Evolutionary conservation across 352 stramenopile genomes (phyloP).

Genomic region (Phytophthora cactorum): DNA sequence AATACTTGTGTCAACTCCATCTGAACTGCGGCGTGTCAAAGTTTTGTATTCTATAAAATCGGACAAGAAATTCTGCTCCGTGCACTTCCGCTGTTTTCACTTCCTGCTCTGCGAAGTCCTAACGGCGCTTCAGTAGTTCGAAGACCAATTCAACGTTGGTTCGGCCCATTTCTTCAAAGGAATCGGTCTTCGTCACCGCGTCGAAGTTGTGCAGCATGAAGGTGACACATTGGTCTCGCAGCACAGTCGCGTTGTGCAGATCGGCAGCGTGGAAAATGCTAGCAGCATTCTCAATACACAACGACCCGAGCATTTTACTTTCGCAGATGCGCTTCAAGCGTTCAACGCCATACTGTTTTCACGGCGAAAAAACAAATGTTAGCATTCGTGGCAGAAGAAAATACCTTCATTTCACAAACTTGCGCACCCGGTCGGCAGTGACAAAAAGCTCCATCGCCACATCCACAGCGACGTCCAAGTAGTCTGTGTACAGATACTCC

Average conservation of each 20-base stretch:
- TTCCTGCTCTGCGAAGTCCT: background rate
- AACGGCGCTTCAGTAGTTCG: constrained; percentile 93
- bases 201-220: constrained; percentile 99
- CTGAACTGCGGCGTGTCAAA: background rate
- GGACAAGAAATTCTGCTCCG: background rate
- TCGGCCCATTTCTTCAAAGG: constrained; percentile 99
- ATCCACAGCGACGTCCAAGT: constrained; percentile 92
- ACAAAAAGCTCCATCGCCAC: constrained; percentile 96
- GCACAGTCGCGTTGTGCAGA: constrained; percentile 92
- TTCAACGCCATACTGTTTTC: constrained; percentile 78
- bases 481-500: constrained; percentile 97
- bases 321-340: constrained; percentile 95
- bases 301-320: constrained; percentile 94
- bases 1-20: too few species aligned
- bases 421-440: constrained; percentile 81
- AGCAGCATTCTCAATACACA: constrained; percentile 96
- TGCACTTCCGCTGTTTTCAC: constrained; percentile 4
- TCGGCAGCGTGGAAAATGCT: constrained; percentile 97
- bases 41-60: constrained; percentile 6
- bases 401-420: background rate
- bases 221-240: constrained; percentile 95
- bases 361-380: constrained; percentile 13
- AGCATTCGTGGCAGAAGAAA: background rate
- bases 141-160: constrained; percentile 99
- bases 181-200: constrained; percentile 94